These are phyloP conservation scores for Miscanthus lutarioriparius DNA, from an alignment of 176 grass and related monocot species.

Conservation along the genomic window DNA sequence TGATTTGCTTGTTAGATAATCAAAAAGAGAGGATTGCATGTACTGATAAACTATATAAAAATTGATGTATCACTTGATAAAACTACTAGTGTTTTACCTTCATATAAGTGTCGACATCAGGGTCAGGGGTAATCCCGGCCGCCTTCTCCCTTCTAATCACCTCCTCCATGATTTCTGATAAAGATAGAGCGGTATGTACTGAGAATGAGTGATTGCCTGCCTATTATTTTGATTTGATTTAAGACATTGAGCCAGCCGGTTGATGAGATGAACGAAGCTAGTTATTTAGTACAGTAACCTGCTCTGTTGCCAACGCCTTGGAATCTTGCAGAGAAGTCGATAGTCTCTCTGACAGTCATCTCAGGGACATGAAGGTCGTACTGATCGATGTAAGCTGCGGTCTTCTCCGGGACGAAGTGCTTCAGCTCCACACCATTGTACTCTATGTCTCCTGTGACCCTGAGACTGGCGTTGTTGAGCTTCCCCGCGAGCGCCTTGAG, in stretches of 20 bases:
- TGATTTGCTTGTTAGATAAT: neutral
- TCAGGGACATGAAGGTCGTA: conserved; percentile 66
- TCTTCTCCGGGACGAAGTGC: conserved; percentile 70
- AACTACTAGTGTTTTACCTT: conserved; percentile 45
- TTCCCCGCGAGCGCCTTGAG: conserved; percentile 67
- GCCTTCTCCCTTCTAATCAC: conserved; percentile 76
- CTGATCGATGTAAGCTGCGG: conserved; percentile 67
- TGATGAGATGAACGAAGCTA: too few relatives aligned
- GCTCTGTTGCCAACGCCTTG: conserved; percentile 38
- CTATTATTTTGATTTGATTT: neutral
- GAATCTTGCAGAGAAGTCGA: conserved; percentile 76
- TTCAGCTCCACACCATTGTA: conserved; percentile 64
- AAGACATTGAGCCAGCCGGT: neutral
- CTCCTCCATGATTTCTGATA: conserved; percentile 57
- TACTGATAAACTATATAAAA: neutral
- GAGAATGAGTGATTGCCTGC: neutral
- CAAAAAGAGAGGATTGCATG: neutral
- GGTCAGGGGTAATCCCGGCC: conserved; percentile 56
- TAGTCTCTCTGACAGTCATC: conserved; percentile 71
- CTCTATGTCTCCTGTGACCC: conserved; percentile 50
- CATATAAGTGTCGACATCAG: conserved; percentile 80
- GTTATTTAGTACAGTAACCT: neutral
- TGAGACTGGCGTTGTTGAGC: conserved; percentile 55
- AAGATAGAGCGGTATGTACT: neutral
- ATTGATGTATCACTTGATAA: neutral